A percentile compares a stretch with the other conserved stretches of the same genome.
These are phyloP conservation scores for Colletotrichum falcatum DNA, from an alignment of 2,329 filamentous ascomycete species.

Conservation along the genomic window DNA sequence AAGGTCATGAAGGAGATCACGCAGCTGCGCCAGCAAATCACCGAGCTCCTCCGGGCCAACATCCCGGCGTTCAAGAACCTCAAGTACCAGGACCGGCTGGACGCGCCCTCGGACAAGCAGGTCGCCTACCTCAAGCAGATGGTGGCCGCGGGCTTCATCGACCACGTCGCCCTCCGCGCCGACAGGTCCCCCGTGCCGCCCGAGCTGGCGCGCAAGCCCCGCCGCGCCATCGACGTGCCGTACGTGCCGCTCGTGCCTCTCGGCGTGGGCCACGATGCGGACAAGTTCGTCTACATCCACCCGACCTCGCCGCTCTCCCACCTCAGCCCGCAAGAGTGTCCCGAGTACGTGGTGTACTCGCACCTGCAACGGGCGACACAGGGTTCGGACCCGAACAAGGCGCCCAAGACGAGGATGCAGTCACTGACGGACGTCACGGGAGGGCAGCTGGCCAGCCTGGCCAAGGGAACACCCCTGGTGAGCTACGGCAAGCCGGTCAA, in stretches of 20 bases:
- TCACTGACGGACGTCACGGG: constrained; percentile 84
- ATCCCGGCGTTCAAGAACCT: constrained; percentile 73
- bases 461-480: constrained; percentile 86
- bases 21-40: constrained; percentile 86
- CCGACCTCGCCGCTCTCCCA: constrained; percentile 84
- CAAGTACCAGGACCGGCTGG: constrained; percentile 66
- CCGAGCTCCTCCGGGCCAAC: constrained; percentile 81
- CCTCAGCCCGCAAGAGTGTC: constrained; percentile 77
- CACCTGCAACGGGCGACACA: constrained; percentile 79
- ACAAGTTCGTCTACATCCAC: constrained; percentile 86
- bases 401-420: constrained; percentile 85
- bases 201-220: constrained; percentile 75
- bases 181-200: constrained; percentile 84
- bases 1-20: constrained; percentile 90
- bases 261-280: constrained; percentile 58
- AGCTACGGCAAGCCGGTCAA: constrained; percentile 92
- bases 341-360: constrained; percentile 88
- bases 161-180: constrained; percentile 92
- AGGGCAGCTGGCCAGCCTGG: constrained; percentile 80
- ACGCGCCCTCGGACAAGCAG: constrained; percentile 73
- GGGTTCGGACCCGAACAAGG: constrained; percentile 64
- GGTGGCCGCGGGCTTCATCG: constrained; percentile 90
- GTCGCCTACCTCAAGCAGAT: constrained; percentile 89
- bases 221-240: constrained; percentile 90
- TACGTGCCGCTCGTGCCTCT: constrained; percentile 88